These are phyloP conservation scores for Sesbania bispinosa DNA, from an alignment of 306 rosid genomes.

Conservation along the genomic window DNA sequence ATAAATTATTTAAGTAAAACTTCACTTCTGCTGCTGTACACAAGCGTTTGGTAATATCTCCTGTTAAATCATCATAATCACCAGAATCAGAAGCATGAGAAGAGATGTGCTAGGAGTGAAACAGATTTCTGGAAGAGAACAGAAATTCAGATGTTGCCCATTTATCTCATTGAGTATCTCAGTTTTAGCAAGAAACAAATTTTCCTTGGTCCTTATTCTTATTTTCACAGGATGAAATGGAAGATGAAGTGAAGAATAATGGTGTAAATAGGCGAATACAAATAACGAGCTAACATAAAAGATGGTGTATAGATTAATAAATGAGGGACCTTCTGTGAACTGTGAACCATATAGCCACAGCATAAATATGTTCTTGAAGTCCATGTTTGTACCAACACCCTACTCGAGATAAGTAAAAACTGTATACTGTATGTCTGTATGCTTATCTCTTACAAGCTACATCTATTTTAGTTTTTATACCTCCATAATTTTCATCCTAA, in stretches of 20 bases:
- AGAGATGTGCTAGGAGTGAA: slow-evolving; percentile 5
- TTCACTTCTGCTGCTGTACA: slow-evolving; percentile 85
- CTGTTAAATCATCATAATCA: slow-evolving; percentile 40
- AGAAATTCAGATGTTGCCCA: not conserved
- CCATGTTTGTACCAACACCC: not conserved
- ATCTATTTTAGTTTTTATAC: not conserved
- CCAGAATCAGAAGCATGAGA: slow-evolving; percentile 2
- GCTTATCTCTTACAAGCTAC: not conserved
- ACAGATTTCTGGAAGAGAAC: not conserved
- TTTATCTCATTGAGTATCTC: not conserved
- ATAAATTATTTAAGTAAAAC: slow-evolving; percentile 63
- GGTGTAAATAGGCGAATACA: not conserved
- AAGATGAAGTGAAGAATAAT: not conserved
- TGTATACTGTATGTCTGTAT: too few species aligned
- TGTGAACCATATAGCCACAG: not conserved
- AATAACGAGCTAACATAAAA: not conserved
- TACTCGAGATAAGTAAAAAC: not conserved
- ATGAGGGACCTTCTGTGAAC: not conserved
- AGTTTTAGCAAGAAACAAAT: slow-evolving; percentile 10
- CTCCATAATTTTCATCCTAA: not conserved
- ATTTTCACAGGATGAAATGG: not conserved
- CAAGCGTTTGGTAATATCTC: slow-evolving; percentile 67
- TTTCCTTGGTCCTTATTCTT: not conserved
- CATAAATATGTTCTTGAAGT: slow-evolving; percentile 2
- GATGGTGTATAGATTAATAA: too few species aligned